Evolutionary conservation across 805 yeast genomes (phyloP).

Genomic region (Wickerhamiella galacta): DNA sequence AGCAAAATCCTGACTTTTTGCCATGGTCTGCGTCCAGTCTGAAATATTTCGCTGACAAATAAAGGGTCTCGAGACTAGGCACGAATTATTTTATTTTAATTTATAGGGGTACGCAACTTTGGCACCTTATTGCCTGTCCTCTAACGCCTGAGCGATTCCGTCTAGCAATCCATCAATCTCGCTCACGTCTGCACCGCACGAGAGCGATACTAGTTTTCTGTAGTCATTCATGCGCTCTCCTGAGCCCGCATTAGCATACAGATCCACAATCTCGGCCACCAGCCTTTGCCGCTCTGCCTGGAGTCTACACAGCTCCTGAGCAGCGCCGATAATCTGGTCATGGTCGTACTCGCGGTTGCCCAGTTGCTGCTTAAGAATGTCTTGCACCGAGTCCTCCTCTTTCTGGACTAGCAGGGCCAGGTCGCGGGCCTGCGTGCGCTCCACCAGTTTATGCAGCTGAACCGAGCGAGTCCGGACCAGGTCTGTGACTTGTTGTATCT

Average conservation of each 20-base stretch:
- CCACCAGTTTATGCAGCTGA: slow-evolving; percentile 31
- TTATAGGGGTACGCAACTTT: not conserved
- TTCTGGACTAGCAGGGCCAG: slow-evolving; percentile 41
- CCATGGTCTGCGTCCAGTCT: not conserved
- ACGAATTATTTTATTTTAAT: too few species aligned
- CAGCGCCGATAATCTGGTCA: slow-evolving; percentile 17
- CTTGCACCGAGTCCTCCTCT: slow-evolving; percentile 28
- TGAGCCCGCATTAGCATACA: slow-evolving; percentile 30
- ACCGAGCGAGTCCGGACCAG: slow-evolving; percentile 18
- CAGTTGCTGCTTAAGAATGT: slow-evolving; percentile 13
- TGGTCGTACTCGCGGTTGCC: slow-evolving; percentile 8
- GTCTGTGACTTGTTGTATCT: slow-evolving; percentile 15
- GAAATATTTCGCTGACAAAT: not conserved
- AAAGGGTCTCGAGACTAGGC: too few species aligned
- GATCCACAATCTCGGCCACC: slow-evolving; percentile 15
- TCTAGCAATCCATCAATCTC: slow-evolving; percentile 69
- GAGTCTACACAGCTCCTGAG: slow-evolving; percentile 24
- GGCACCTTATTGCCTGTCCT: slow-evolving; percentile 5
- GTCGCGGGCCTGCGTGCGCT: slow-evolving; percentile 47
- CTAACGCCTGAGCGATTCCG: slow-evolving; percentile 43
- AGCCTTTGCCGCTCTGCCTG: slow-evolving; percentile 22
- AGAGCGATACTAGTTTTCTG: slow-evolving; percentile 55
- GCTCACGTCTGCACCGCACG: slow-evolving; percentile 63
- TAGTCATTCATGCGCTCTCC: slow-evolving; percentile 57
- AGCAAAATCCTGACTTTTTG: slow-evolving; percentile 25